Conservation (phyloP, 164 flowering plant species). For the Aristolochia californica region DNA sequence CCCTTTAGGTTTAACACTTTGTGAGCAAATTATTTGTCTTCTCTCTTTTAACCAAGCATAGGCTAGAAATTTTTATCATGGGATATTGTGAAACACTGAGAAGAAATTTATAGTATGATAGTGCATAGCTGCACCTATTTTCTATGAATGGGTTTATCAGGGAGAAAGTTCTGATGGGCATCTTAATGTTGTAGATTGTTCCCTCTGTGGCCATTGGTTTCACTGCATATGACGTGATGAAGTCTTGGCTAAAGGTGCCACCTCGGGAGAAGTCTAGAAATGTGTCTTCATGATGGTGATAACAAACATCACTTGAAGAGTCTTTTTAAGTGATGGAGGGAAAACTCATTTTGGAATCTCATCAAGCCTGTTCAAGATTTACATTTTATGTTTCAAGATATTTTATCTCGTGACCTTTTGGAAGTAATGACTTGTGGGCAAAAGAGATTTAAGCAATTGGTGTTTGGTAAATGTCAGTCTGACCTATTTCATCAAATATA, state of each 20-base stretch:
- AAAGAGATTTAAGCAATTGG: too few relatives aligned
- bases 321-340: too few relatives aligned
- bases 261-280: constrained; percentile 51
- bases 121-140: not conserved
- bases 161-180: not conserved
- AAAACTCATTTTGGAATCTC: too few relatives aligned
- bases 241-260: constrained; percentile 67
- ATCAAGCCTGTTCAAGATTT: too few relatives aligned
- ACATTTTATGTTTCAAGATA: too few relatives aligned
- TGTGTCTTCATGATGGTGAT: constrained; percentile 18
- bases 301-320: too few relatives aligned
- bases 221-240: constrained; percentile 84
- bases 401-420: too few relatives aligned
- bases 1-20: not conserved
- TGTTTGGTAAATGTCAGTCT: too few relatives aligned
- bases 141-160: not conserved
- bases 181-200: constrained; percentile 46
- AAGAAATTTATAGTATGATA: not conserved
- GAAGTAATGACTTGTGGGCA: too few relatives aligned
- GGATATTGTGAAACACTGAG: not conserved
- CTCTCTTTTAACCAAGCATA: not conserved
- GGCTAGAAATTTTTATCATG: not conserved
- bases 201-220: constrained; percentile 97
- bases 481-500: too few relatives aligned
- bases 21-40: not conserved